Percentiles rank a stretch among this genome's conserved stretches.
Conservation (phyloP, 768 basidiomycete genomes). For the Podaxis sp. region DNA sequence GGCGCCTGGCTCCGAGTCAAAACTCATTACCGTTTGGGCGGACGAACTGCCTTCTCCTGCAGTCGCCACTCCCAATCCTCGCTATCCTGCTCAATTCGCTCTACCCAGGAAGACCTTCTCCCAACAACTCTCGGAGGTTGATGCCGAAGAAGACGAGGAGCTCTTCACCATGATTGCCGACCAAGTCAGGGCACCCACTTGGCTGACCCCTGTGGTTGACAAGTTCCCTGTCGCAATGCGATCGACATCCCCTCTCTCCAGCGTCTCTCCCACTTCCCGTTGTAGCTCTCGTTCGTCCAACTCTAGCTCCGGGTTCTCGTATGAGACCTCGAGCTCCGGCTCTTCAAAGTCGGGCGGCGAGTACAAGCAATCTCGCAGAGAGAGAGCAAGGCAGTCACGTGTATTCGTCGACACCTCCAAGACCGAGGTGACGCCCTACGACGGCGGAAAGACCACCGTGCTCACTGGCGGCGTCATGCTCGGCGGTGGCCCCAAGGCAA, state of each 20-base stretch:
- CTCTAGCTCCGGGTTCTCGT: conserved; percentile 64
- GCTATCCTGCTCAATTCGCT: conserved; percentile 22
- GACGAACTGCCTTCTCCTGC: conserved; percentile 42
- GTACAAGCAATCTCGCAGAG: conserved; percentile 62
- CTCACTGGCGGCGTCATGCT: conserved; percentile 90
- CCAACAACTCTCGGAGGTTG: conserved; percentile 72
- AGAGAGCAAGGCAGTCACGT: conserved; percentile 64
- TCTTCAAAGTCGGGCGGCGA: conserved; percentile 39
- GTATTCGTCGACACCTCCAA: conserved; percentile 75
- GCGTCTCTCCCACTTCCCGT: conserved; percentile 62
- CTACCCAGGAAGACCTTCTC: conserved; percentile 58
- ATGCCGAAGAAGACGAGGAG: conserved; percentile 69
- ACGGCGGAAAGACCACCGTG: conserved; percentile 86
- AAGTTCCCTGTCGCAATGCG: conserved; percentile 54
- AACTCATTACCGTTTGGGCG: conserved; percentile 68
- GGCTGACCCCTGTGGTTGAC: conserved; percentile 64
- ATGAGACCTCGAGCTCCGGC: conserved; percentile 48
- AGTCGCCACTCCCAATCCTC: conserved; percentile 24
- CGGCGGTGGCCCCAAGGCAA: conserved; percentile 45
- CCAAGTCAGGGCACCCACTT: conserved; percentile 66
- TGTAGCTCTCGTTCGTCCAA: conserved; percentile 72
- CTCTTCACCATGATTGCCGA: conserved; percentile 75
- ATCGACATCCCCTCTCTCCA: conserved; percentile 60
- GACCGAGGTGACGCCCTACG: conserved; percentile 81
- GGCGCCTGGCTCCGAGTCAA: conserved; percentile 26